Conservation (phyloP, 495 filamentous ascomycete species). For the Cercophora scortea region DNA sequence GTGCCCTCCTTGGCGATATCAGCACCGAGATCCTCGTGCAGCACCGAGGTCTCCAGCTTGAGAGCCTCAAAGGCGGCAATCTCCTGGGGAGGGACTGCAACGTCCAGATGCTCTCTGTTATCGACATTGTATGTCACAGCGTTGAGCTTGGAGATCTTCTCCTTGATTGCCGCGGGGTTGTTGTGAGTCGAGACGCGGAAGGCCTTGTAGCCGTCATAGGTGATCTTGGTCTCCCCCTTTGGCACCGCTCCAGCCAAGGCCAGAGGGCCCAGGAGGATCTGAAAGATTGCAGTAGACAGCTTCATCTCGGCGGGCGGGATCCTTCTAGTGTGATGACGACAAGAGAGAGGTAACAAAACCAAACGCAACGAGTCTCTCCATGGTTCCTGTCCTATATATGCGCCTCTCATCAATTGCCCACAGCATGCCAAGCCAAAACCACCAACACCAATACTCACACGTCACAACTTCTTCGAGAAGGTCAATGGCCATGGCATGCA, state of each 20-base stretch:
- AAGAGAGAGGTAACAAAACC: not conserved
- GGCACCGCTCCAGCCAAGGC: constrained; percentile 11
- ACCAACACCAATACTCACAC: not conserved
- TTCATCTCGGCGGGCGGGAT: constrained; percentile 5
- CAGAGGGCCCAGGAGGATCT: constrained; percentile 4
- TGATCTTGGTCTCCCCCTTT: constrained; percentile 12
- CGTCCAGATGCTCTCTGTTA: constrained; percentile 20
- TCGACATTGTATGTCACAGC: constrained; percentile 15
- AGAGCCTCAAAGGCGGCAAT: constrained; percentile 14
- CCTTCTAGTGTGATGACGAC: not conserved
- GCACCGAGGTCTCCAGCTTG: constrained; percentile 6
- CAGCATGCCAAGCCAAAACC: not conserved
- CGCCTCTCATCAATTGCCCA: not conserved
- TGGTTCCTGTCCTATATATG: not conserved
- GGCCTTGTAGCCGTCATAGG: constrained; percentile 25
- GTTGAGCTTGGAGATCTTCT: constrained; percentile 14
- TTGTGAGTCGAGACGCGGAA: constrained; percentile 18
- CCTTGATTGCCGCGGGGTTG: constrained; percentile 13
- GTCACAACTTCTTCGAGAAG: not conserved
- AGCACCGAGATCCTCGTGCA: constrained; percentile 22
- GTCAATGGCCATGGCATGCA: no score
- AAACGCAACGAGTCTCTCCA: not conserved
- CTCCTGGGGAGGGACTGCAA: constrained; percentile 19
- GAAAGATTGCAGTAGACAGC: constrained; percentile 1
- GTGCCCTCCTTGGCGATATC: constrained; percentile 15